These are phyloP conservation scores for Luffa acutangula DNA, from an alignment of 306 rosid species.

Conservation along the genomic window DNA sequence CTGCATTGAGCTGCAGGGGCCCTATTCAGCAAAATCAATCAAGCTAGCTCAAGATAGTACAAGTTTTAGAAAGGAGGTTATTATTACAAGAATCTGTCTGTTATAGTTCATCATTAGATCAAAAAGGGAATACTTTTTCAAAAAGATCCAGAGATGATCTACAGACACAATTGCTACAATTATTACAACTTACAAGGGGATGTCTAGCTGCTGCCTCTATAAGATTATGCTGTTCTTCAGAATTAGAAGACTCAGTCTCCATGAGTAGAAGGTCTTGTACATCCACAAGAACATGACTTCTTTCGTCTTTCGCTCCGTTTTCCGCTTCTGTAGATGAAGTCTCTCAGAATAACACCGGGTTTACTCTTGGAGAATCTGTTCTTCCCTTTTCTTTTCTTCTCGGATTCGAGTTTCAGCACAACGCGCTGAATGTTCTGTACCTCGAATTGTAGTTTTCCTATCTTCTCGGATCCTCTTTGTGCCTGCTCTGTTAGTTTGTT, in stretches of 20 bases:
- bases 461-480: conserved; percentile 55
- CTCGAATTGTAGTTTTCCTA: conserved; percentile 78
- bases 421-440: conserved; percentile 67
- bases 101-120: conserved; percentile 11
- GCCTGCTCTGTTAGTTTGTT: conserved; percentile 59
- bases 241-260: conserved; percentile 39
- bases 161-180: neutral
- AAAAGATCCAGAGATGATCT: conserved; percentile 10
- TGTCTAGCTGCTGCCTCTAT: neutral
- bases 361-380: conserved; percentile 46
- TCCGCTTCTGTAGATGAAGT: conserved; percentile 57
- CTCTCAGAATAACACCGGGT: conserved; percentile 60
- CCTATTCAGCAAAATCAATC: neutral
- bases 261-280: conserved; percentile 47
- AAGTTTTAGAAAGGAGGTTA: neutral
- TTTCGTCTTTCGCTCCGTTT: conserved; percentile 37
- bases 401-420: conserved; percentile 60
- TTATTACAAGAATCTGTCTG: neutral
- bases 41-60: neutral
- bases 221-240: conserved; percentile 19
- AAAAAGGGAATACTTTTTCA: neutral
- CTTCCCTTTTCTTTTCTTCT: conserved; percentile 44
- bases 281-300: conserved; percentile 58
- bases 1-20: neutral
- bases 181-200: neutral